Base-by-base conservation (phyloP, 352 stramenopile genomes). In the Pythium plurisporium region DNA sequence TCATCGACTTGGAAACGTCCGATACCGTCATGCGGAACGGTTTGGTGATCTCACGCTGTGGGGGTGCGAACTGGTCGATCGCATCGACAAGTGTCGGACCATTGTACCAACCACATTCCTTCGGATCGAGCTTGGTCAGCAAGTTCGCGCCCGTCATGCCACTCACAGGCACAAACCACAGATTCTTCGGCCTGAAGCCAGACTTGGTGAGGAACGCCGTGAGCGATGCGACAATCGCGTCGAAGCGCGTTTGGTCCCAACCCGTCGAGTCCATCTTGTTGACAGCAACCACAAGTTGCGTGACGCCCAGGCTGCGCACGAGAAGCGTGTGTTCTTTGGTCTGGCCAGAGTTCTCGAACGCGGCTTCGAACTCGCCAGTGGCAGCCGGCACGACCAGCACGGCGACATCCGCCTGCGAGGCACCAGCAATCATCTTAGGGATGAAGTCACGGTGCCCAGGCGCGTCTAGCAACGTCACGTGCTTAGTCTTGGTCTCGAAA, bases 281-380 rank as follows among this genome's bases (percentile, higher is more conserved):
- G 36, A 99, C 76, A 0, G 93, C 96, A 14, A 99, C 92, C 34
- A 99, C 79, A 46, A 99, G 74, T 65, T 98, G 94, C 9, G 86
- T 91, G 27, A 99, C 93, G 17, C 97, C 97, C 5, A 95, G 78
- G 51, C 91, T 97, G 29, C 89, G 76, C 33, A 97, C 91, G 26
- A 99, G 81, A 40, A 98, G 62, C 20, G 96, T 96, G 64, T 99
- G 97, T 70, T 99, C 96, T 63, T 98, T 97, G n/a, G 96, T 99
- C 71, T 99, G 96, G 5, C 96, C 96, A n/a, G 74, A 93, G 62
- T 86, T 79, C 52, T 93, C 86, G 69, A 99, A 98, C 29, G 92
- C 95, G 1, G 90, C 89, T 64, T 99, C 94, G 61, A 99, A 99
- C 69, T 98, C 94, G 19, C 96, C 96, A 1, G 82, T 95, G 0